Conservation (phyloP, 2,329 filamentous ascomycete genomes). For the Talaromyces sp. region DNA sequence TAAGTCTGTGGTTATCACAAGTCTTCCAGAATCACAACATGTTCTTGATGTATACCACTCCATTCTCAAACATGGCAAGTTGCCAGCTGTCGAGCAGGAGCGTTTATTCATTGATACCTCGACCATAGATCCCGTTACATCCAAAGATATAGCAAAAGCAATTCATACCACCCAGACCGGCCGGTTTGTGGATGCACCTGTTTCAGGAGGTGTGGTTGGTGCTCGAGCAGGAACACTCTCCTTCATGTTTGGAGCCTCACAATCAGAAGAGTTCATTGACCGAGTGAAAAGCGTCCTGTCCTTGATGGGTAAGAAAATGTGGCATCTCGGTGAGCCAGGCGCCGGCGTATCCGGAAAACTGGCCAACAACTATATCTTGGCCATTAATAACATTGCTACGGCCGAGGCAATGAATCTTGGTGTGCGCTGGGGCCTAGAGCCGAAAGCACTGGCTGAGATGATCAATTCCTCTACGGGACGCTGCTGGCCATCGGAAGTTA, state of each 20-base stretch:
- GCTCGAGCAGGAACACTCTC: conserved; percentile 84
- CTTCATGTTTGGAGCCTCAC: conserved; percentile 83
- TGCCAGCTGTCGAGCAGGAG: conserved; percentile 57
- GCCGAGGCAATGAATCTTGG: conserved; percentile 70
- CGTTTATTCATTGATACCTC: conserved; percentile 94
- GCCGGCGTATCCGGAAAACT: conserved; percentile 88
- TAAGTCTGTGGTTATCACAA: conserved; percentile 86
- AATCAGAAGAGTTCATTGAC: conserved; percentile 56
- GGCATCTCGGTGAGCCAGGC: conserved; percentile 84
- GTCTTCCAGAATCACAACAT: conserved; percentile 84
- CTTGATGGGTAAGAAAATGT: conserved; percentile 81
- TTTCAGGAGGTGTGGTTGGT: conserved; percentile 94
- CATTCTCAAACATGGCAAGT: conserved; percentile 64
- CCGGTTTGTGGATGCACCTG: conserved; percentile 88
- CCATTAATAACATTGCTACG: conserved; percentile 82
- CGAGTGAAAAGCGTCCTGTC: conserved; percentile 70
- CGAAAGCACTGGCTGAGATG: conserved; percentile 73
- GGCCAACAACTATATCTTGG: conserved; percentile 95
- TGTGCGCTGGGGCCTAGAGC: conserved; percentile 63
- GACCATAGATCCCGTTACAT: conserved; percentile 90
- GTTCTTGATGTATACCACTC: conserved; percentile 79
- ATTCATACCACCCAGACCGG: conserved; percentile 70
- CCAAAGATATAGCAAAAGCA: conserved; percentile 71
- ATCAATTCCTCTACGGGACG: conserved; percentile 93
- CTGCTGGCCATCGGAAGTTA: conserved; percentile 95